Conservation (phyloP, 768 basidiomycete species). For the Leccinum boreale region DNA sequence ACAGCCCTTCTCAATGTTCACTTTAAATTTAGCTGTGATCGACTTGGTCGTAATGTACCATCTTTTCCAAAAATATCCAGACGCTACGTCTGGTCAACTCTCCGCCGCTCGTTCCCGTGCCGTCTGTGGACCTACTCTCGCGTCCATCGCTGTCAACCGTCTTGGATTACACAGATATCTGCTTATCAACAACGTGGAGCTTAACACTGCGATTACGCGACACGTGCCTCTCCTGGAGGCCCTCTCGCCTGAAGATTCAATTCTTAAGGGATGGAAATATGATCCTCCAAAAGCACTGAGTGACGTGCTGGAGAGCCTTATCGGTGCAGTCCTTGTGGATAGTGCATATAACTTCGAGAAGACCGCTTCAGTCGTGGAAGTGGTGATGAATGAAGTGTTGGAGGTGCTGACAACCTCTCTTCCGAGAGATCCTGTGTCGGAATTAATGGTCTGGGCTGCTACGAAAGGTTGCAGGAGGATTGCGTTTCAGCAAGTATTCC, state of each 20-base stretch:
- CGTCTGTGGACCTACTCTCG: slow-evolving; percentile 72
- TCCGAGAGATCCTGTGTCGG: slow-evolving; percentile 68
- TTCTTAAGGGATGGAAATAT: slow-evolving; percentile 71
- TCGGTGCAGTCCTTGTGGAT: slow-evolving; percentile 84
- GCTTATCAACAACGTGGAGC: slow-evolving; percentile 64
- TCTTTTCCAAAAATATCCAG: slow-evolving; percentile 65
- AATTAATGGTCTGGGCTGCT: slow-evolving; percentile 66
- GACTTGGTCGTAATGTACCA: slow-evolving; percentile 71
- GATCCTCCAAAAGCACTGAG: slow-evolving; percentile 85
- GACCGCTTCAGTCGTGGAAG: slow-evolving; percentile 56
- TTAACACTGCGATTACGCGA: slow-evolving; percentile 59
- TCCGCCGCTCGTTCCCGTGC: slow-evolving; percentile 66
- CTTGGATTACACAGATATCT: slow-evolving; percentile 68
- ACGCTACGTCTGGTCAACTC: slow-evolving; percentile 73
- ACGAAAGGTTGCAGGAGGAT: slow-evolving; percentile 53
- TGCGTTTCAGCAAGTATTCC: slow-evolving; percentile 41
- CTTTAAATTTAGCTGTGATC: slow-evolving; percentile 50
- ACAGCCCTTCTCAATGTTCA: slow-evolving; percentile 3
- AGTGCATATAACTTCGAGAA: slow-evolving; percentile 70
- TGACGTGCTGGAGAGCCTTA: slow-evolving; percentile 80
- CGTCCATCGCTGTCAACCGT: slow-evolving; percentile 60
- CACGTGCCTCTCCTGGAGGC: slow-evolving; percentile 59
- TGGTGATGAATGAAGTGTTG: slow-evolving; percentile 66
- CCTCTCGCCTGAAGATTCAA: slow-evolving; percentile 56
- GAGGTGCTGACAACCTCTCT: slow-evolving; percentile 55